These are phyloP conservation scores for Tuber melanosporum DNA, from an alignment of 495 filamentous ascomycete species.

Conservation along the genomic window DNA sequence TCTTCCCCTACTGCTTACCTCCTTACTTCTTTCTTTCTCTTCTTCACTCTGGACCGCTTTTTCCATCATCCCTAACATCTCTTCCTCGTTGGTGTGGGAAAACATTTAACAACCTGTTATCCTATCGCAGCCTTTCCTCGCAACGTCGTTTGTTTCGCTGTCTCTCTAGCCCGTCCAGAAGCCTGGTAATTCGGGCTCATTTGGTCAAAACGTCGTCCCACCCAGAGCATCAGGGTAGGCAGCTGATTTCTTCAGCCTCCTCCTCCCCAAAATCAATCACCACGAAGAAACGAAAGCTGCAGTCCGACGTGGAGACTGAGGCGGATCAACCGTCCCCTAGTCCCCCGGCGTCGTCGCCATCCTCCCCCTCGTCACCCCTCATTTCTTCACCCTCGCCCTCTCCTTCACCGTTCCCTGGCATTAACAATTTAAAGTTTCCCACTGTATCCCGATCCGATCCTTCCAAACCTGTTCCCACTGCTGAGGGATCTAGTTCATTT, in stretches of 20 bases:
- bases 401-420: slow-evolving; percentile 31
- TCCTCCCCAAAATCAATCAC: slow-evolving; percentile 15
- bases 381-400: slow-evolving; percentile 32
- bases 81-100: background rate
- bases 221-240: slow-evolving; percentile 35
- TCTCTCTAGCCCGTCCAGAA: background rate
- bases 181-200: slow-evolving; percentile 3
- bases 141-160: background rate
- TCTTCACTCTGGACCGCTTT: background rate
- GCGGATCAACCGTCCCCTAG: slow-evolving; percentile 30
- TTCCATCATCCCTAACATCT: background rate
- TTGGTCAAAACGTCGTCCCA: slow-evolving; percentile 34
- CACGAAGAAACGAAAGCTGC: slow-evolving; percentile 37
- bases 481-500: slow-evolving; percentile 24
- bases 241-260: slow-evolving; percentile 39
- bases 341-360: slow-evolving; percentile 29
- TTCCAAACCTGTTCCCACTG: slow-evolving; percentile 6
- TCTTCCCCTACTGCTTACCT: background rate
- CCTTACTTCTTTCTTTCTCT: background rate
- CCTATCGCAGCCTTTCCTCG: background rate
- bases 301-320: slow-evolving; percentile 18
- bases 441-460: slow-evolving; percentile 28
- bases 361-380: slow-evolving; percentile 26
- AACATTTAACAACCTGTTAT: background rate
- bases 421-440: slow-evolving; percentile 25